These are phyloP conservation scores for Teunomyces panamensis DNA, from an alignment of 805 yeast species.

Conservation along the genomic window DNA sequence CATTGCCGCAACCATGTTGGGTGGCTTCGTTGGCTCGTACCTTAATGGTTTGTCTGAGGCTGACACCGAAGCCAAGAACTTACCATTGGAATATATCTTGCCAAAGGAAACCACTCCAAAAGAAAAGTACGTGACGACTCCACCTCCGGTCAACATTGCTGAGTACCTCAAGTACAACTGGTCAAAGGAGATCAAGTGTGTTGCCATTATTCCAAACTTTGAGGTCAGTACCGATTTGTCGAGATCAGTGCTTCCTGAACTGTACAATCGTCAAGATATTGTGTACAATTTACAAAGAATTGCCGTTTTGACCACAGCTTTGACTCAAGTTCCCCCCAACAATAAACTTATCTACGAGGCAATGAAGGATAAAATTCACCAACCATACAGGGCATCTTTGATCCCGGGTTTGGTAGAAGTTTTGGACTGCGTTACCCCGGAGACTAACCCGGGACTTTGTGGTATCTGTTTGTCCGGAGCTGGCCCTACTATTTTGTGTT, in stretches of 20 bases:
- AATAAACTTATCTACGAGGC: slow-evolving; percentile 84
- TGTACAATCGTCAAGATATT: slow-evolving; percentile 75
- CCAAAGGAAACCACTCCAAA: slow-evolving; percentile 72
- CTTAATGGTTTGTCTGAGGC: slow-evolving; percentile 72
- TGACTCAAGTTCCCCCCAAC: slow-evolving; percentile 81
- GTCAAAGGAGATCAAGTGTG: slow-evolving; percentile 78
- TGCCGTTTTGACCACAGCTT: slow-evolving; percentile 88
- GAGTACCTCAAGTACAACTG: slow-evolving; percentile 82
- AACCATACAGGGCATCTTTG: slow-evolving; percentile 89
- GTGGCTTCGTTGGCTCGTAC: slow-evolving; percentile 96
- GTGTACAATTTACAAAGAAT: slow-evolving; percentile 91
- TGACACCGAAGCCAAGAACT: slow-evolving; percentile 72
- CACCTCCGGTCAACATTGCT: slow-evolving; percentile 85
- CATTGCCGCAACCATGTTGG: slow-evolving; percentile 98
- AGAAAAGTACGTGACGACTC: slow-evolving; percentile 27
- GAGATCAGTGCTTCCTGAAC: slow-evolving; percentile 82
- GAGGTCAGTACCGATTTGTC: slow-evolving; percentile 92
- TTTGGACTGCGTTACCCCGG: slow-evolving; percentile 75
- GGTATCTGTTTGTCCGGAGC: slow-evolving; percentile 98
- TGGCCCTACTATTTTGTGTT: slow-evolving; percentile 93
- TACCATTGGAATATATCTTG: slow-evolving; percentile 80
- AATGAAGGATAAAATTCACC: slow-evolving; percentile 96
- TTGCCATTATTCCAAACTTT: slow-evolving; percentile 89
- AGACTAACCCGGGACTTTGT: slow-evolving; percentile 75
- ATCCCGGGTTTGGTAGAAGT: slow-evolving; percentile 91